Evolutionary conservation across 192 early-diverging fungal species (phyloP).

Genomic region (Coemansia sp.): DNA sequence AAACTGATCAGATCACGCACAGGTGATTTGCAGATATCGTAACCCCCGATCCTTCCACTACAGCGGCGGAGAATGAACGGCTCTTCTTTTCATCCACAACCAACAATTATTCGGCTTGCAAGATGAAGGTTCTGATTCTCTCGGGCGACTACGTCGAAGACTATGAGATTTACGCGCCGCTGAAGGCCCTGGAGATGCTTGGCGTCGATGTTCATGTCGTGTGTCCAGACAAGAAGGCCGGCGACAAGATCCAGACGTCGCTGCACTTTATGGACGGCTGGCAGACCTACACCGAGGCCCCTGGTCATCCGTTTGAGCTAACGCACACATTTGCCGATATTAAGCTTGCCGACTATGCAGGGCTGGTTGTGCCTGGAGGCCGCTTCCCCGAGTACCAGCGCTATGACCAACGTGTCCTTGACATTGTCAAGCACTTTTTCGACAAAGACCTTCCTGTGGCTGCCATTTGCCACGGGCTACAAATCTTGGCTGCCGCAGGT

Average conservation of each 20-base stretch:
- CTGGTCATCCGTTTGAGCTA: constrained; percentile 49
- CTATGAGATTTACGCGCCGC: constrained; percentile 56
- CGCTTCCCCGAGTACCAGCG: constrained; percentile 57
- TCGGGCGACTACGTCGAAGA: constrained; percentile 46
- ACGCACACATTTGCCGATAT: constrained; percentile 46
- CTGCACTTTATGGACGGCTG: constrained; percentile 51
- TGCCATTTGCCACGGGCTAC: constrained; percentile 55
- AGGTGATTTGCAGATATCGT: background rate
- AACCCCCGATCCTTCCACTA: too few relatives aligned
- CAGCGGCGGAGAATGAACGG: too few relatives aligned
- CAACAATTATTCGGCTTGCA: background rate
- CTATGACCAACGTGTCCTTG: constrained; percentile 50
- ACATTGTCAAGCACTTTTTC: constrained; percentile 51
- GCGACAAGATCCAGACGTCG: constrained; percentile 50
- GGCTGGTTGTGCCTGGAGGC: constrained; percentile 54
- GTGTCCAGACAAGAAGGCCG: constrained; percentile 52
- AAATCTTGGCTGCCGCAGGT: constrained; percentile 43
- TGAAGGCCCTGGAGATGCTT: constrained; percentile 51
- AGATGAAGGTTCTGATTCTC: constrained; percentile 34
- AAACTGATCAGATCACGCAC: too few relatives aligned
- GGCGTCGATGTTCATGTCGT: constrained; percentile 54
- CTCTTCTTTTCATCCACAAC: background rate
- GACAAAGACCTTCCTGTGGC: constrained; percentile 51
- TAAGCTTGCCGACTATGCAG: constrained; percentile 49
- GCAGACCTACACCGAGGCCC: constrained; percentile 54